Evolutionary conservation across 768 basidiomycete genomes (phyloP).

Genomic region (Pleurotus tuber-regium): DNA sequence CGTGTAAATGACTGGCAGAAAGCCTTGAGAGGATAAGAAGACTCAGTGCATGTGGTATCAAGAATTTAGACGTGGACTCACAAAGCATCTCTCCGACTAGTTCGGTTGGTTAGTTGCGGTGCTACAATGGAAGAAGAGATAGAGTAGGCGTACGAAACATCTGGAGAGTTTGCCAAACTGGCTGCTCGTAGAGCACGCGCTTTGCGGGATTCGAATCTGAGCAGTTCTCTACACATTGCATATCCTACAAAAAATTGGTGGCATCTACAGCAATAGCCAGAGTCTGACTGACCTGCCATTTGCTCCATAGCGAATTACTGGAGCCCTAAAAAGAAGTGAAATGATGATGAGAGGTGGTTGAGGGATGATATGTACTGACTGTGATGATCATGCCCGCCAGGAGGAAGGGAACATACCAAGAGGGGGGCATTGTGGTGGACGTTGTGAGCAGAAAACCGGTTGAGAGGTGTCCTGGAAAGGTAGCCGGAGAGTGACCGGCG

Average conservation of each 20-base stretch:
- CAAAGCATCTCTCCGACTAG: slow-evolving; percentile 93
- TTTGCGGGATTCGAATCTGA: slow-evolving; percentile 53
- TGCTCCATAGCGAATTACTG: slow-evolving; percentile 78
- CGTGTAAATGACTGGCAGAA: slow-evolving; percentile 78
- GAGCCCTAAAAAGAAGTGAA: slow-evolving; percentile 50
- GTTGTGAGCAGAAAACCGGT: slow-evolving; percentile 9
- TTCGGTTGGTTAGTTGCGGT: slow-evolving; percentile 23
- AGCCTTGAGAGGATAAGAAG: slow-evolving; percentile 54
- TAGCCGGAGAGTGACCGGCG: slow-evolving; percentile 8
- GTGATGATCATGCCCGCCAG: slow-evolving; percentile 93
- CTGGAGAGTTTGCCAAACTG: slow-evolving; percentile 89
- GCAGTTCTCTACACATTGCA: slow-evolving; percentile 99
- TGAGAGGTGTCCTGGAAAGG: slow-evolving; percentile 12
- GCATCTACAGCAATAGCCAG: slow-evolving; percentile 8
- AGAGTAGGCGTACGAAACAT: slow-evolving; percentile 73
- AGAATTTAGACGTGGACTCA: slow-evolving; percentile 40
- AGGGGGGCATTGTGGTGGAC: slow-evolving; percentile 55
- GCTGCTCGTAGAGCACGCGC: slow-evolving; percentile 86
- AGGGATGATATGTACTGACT: slow-evolving; percentile 34
- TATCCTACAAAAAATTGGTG: slow-evolving; percentile 54
- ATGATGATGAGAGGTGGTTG: neutral
- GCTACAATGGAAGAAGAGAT: slow-evolving; percentile 13
- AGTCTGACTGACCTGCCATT: slow-evolving; percentile 59
- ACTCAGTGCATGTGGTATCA: slow-evolving; percentile 19
- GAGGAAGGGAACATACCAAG: slow-evolving; percentile 72